Percentiles rank a stretch among this genome's conserved stretches.
phyloP scores from a whole-genome alignment of 2,329 filamentous ascomycete species.

The Neofusicoccum sp. region DNA sequence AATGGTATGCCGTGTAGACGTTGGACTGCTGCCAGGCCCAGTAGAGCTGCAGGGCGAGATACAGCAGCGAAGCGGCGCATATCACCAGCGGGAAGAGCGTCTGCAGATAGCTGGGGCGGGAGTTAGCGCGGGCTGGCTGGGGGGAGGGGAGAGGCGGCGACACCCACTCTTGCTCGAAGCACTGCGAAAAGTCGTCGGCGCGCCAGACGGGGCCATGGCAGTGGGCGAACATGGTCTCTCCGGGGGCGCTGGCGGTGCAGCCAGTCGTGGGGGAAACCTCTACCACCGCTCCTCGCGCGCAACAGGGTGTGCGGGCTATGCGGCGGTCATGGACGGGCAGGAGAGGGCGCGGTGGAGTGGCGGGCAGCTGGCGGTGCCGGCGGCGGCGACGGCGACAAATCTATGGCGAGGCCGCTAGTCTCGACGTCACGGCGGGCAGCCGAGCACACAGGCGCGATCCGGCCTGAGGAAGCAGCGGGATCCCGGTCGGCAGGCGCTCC shows the following conservation, averaged over 20 bases:
- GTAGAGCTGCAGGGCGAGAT: slow-evolving; percentile 60
- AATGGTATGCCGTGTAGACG: slow-evolving; percentile 58
- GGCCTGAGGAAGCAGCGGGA: slow-evolving; percentile 1
- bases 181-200: slow-evolving; percentile 60
- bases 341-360: background rate
- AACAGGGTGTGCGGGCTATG: background rate
- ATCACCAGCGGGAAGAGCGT: slow-evolving; percentile 74
- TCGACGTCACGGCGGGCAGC: slow-evolving; percentile 3
- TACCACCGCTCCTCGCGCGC: slow-evolving; percentile 7
- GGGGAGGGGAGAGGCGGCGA: background rate
- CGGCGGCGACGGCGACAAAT: slow-evolving; percentile 7
- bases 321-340: slow-evolving; percentile 2
- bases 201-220: slow-evolving; percentile 60
- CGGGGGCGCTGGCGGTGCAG: slow-evolving; percentile 26
- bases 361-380: background rate
- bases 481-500: background rate
- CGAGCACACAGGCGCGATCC: slow-evolving; percentile 14
- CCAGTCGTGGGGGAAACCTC: slow-evolving; percentile 10
- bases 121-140: slow-evolving; percentile 9
- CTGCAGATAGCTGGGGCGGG: slow-evolving; percentile 65
- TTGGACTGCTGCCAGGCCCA: slow-evolving; percentile 54
- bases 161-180: slow-evolving; percentile 64
- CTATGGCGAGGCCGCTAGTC: slow-evolving; percentile 1
- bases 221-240: slow-evolving; percentile 51
- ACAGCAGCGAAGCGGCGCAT: slow-evolving; percentile 67